Evolutionary conservation across 768 basidiomycete genomes (phyloP), one percentile per base, ranked within the genome.

Genomic region (Austroboletus festivus): DNA sequence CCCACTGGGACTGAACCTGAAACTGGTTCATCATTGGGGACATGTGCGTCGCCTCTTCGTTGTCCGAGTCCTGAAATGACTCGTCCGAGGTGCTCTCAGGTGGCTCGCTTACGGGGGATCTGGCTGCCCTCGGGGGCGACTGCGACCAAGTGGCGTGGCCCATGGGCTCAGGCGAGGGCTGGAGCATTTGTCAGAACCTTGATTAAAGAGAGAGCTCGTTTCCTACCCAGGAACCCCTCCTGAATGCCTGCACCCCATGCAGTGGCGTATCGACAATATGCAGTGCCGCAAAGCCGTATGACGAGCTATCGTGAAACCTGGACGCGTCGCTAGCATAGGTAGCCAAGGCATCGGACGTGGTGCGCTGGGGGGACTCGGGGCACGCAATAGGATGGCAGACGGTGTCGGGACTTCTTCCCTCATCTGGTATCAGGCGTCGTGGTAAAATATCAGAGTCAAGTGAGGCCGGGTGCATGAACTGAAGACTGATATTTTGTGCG

Each of bases 1-100:
- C 47, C 30, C 51, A 50, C 15, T 54, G 50, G 9, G 60, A 45
- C 21, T 46, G 62, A 20, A 67, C 34, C 44, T 68, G 65, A 18
- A 69, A 69, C 42, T 58, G 56, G 38, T 57, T 61, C 55, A 63
- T 54, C 65, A 69, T 61, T 42, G 63, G 68, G 2, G 51, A 67
- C 60, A 69, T 68, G 22, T 42, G 41, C 39, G 35, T 55, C 37
- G 12, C 42, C 22, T 65, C 67, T 21, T 63, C 63, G 31, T 28
- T 45, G 33, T 63, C 68, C 6, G 68, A 65, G 37, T 59, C 67
- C 44, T 57, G 65, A 42, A 48, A 52, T 13, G 59, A 68, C 35
- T 63, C 56, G 28, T 63, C 64, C 9, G 62, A 62, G 41, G 50
- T 67, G 50, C 62, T 63, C 39, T 68, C 65, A 1, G 65, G 50